phyloP scores from a whole-genome alignment of 2,329 filamentous ascomycete genomes.

The Calonectria crousiana region DNA sequence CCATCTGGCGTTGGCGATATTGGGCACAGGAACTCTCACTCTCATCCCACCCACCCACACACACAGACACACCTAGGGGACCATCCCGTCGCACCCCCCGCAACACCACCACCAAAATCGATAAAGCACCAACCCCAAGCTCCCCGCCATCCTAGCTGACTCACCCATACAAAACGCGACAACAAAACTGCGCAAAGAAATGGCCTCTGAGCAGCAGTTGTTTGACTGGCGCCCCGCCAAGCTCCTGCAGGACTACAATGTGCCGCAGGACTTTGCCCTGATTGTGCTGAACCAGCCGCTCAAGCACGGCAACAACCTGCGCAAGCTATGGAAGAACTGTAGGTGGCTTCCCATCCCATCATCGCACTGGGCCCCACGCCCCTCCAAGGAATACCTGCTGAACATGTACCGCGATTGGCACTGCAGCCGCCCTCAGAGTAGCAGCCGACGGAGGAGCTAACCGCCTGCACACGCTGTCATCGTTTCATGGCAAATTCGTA shows the following conservation, averaged over 20 bases:
- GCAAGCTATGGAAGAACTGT: slow-evolving; percentile 64
- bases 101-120: not conserved
- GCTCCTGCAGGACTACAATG: slow-evolving; percentile 50
- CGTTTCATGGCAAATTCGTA: slow-evolving; percentile 58
- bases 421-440: slow-evolving; percentile 72
- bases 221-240: slow-evolving; percentile 56
- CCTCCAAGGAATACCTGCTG: slow-evolving; percentile 27
- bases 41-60: not conserved
- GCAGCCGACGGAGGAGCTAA: slow-evolving; percentile 96
- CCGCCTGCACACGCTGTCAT: slow-evolving; percentile 67
- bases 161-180: not conserved
- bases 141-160: not conserved
- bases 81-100: not conserved
- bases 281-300: slow-evolving; percentile 67
- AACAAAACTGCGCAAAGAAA: slow-evolving; percentile 11
- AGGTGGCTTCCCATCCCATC: slow-evolving; percentile 33
- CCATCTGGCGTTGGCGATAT: not conserved
- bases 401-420: slow-evolving; percentile 22
- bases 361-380: not conserved
- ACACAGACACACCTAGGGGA: not conserved
- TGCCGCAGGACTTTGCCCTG: slow-evolving; percentile 55
- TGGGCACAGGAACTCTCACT: not conserved
- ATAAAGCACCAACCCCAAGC: not conserved
- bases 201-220: slow-evolving; percentile 31
- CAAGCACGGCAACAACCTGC: slow-evolving; percentile 58